These are phyloP conservation scores for Clonostachys solani DNA, from an alignment of 2,329 filamentous ascomycete species.

Conservation along the genomic window DNA sequence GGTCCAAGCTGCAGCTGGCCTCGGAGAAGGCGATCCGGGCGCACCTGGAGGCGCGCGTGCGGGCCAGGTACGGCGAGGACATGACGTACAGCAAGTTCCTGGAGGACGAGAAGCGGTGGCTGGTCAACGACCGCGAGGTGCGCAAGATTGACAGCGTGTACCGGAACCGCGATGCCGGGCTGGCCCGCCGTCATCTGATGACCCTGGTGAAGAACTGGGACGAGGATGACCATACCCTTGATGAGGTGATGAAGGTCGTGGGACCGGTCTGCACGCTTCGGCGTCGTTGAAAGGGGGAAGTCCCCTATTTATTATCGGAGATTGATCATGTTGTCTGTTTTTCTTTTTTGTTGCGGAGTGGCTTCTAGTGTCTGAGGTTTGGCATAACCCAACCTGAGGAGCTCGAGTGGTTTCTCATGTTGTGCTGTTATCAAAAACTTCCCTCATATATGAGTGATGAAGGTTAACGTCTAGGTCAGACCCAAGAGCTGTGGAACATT, in stretches of 20 bases:
- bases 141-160: constrained; percentile 38
- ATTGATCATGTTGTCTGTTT: no score
- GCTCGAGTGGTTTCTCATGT: no score
- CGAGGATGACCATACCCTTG: constrained; percentile 29
- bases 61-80: constrained; percentile 18
- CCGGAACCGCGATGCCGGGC: constrained; percentile 31
- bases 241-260: constrained; percentile 25
- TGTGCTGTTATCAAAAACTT: no score
- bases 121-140: constrained; percentile 33
- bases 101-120: constrained; percentile 30
- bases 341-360: no score
- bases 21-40: constrained; percentile 19
- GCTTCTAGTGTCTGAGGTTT: no score
- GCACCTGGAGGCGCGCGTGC: constrained; percentile 22
- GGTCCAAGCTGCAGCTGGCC: constrained; percentile 14
- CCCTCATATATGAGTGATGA: no score
- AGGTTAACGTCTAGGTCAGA: no score
- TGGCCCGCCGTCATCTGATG: constrained; percentile 24
- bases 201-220: constrained; percentile 32
- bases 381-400: no score
- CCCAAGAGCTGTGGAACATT: no score
- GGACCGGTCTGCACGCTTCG: constrained; percentile 17
- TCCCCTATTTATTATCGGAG: no score
- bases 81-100: constrained; percentile 22
- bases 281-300: constrained; percentile 1